Percentiles rank a stretch among this genome's conserved stretches.
Evolutionary conservation across 2,329 filamentous ascomycete genomes (phyloP).

Genomic region (Beauveria rudraprayagi): DNA sequence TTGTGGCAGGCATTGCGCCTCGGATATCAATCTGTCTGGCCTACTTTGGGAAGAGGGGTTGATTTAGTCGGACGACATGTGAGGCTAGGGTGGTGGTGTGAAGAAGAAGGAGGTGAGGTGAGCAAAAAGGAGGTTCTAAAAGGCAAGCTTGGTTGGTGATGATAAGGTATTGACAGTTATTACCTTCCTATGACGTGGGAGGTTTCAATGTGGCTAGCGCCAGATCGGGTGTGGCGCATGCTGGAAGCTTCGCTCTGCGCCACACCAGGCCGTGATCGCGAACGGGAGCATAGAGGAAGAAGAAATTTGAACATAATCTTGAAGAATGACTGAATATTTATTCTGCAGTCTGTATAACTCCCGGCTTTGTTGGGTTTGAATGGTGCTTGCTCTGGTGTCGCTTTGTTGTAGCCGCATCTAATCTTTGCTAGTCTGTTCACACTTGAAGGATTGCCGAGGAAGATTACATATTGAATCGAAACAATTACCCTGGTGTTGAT

Average conservation of each 20-base stretch:
- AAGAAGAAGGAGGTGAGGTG: background rate
- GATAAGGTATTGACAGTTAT: background rate
- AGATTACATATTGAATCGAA: no score
- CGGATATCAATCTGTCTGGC: background rate
- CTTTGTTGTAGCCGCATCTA: no score
- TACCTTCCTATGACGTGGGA: background rate
- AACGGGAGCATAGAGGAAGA: no score
- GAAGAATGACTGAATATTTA: no score
- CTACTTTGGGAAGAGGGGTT: background rate
- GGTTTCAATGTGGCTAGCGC: background rate
- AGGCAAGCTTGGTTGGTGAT: background rate
- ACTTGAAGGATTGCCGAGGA: no score
- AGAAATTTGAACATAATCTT: no score
- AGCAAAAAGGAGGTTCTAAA: background rate
- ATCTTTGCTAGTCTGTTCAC: no score
- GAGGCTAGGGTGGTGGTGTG: background rate
- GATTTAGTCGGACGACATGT: no score
- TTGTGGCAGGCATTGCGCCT: constrained; percentile 21
- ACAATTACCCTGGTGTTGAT: no score
- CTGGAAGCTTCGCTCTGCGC: background rate
- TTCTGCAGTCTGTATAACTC: no score
- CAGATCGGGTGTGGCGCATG: background rate
- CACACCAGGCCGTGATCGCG: background rate
- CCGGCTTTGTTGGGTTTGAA: no score
- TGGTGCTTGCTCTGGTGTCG: no score